Evolutionary conservation across 2,329 filamentous ascomycete genomes (phyloP), one percentile per base, ranked within the genome.

Genomic region (Apiospora hydei): DNA sequence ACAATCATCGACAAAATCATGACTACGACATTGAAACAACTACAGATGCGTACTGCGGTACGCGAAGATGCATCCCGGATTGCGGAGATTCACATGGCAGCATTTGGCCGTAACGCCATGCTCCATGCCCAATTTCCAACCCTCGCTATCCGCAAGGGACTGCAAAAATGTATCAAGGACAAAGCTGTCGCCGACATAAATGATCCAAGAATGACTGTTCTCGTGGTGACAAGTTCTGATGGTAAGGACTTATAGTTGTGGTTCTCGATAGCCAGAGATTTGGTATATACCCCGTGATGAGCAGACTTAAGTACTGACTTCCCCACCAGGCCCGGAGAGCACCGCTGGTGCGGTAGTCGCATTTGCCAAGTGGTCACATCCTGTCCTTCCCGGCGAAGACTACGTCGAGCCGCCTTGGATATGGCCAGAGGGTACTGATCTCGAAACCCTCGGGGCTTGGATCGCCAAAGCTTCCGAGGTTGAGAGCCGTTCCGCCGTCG

Each of bases 321-420:
- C 3, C 51, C 53, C 18, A n/a, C 8, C 18, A 64, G 53, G 18
- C 18, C 53, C 53, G 30, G 53, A 64, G 13, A 68, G 69, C 11
- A 38, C 26, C 24, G 8, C 41, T 67, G 24, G 69, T 1, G 7
- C 16, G 6, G 26, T 74, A 3, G 66, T 78, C 11, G 74, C 78
- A 21, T 79, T 78, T 46, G 77, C 77, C 11, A 79, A 78, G 51
- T 78, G 77, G 77, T 67, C 75, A 14, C 76, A 77, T 57, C 75
- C 77, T 0, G 69, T 76, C 8, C 10, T 46, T 3, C 30, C 18
- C 1, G 67, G 70, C 41, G 75, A 76, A 11, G 66, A 75, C 4
- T 73, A 77, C 26, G 66, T 53, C 13, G 78, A 79, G 49, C 46
- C 75, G 21, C 70, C 73, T 14, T 78, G 78, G 77, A 70, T 74